Conservation (phyloP, 768 basidiomycete species). For the Exidia glandulosa region DNA sequence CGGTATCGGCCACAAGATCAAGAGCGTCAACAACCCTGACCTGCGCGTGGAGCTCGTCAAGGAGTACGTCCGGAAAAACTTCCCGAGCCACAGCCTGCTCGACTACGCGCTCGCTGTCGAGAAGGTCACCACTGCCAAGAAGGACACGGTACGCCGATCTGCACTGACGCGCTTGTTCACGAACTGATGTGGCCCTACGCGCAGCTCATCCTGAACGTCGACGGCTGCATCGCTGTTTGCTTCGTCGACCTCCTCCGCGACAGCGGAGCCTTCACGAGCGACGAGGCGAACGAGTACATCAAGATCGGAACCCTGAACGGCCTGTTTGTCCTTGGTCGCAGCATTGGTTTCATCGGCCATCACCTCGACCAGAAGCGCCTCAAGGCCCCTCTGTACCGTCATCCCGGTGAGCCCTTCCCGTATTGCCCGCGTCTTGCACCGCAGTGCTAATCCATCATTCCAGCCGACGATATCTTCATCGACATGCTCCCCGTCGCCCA, state of each 20-base stretch:
- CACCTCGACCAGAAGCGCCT: slow-evolving; percentile 95
- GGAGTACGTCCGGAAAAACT: slow-evolving; percentile 90
- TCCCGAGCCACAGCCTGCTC: slow-evolving; percentile 87
- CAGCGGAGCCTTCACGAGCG: slow-evolving; percentile 86
- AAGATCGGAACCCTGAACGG: slow-evolving; percentile 95
- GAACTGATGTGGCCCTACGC: neutral
- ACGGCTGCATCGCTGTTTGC: slow-evolving; percentile 90
- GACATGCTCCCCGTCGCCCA: slow-evolving; percentile 81
- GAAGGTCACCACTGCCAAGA: slow-evolving; percentile 95
- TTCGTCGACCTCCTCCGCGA: slow-evolving; percentile 92
- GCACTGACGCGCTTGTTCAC: neutral
- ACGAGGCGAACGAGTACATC: slow-evolving; percentile 96
- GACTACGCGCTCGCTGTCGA: slow-evolving; percentile 96
- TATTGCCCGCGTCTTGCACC: too few relatives aligned
- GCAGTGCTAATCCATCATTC: too few relatives aligned
- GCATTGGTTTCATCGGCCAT: slow-evolving; percentile 95
- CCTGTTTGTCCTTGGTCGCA: slow-evolving; percentile 92
- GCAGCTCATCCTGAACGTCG: slow-evolving; percentile 89
- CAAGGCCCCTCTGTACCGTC: slow-evolving; percentile 85
- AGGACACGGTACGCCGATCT: slow-evolving; percentile 62
- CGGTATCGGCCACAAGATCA: slow-evolving; percentile 99
- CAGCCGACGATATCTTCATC: slow-evolving; percentile 91
- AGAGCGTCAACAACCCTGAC: slow-evolving; percentile 95
- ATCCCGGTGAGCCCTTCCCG: too few relatives aligned
- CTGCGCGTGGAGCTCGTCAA: slow-evolving; percentile 87